phyloP scores from a whole-genome alignment of 2,329 filamentous ascomycete species.

The Verticillium klebahnii region DNA sequence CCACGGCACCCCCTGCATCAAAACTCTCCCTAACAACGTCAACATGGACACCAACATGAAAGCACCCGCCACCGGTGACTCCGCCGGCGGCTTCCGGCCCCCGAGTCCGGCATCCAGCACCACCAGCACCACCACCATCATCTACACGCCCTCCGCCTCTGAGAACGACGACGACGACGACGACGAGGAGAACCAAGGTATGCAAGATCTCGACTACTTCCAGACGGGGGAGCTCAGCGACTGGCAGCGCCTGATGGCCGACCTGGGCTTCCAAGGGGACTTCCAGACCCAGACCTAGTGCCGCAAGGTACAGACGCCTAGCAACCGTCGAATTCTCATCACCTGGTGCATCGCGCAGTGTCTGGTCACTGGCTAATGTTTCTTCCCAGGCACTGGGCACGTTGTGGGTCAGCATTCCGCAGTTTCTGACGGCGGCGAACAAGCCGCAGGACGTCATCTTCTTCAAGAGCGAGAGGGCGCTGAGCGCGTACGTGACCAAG shows the following conservation, averaged over 20 bases:
- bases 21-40: too few species aligned
- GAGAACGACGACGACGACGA: neutral
- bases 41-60: too few species aligned
- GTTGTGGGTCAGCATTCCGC: constrained; percentile 43
- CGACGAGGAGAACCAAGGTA: constrained; percentile 16
- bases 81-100: neutral
- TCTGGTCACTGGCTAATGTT: neutral
- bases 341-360: neutral
- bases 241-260: constrained; percentile 39
- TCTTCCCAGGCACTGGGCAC: constrained; percentile 30
- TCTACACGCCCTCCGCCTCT: neutral
- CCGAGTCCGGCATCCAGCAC: neutral
- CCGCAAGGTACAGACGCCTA: constrained; percentile 28
- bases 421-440: constrained; percentile 36
- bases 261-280: constrained; percentile 33
- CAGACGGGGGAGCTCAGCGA: constrained; percentile 27
- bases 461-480: constrained; percentile 25
- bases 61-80: too few species aligned
- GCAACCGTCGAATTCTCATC: neutral
- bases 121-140: neutral
- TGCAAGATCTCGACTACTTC: constrained; percentile 23
- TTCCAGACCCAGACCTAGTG: constrained; percentile 40
- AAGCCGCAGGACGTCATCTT: constrained; percentile 18
- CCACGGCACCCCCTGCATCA: too few species aligned
- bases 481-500: constrained; percentile 29